These are phyloP conservation scores for Termitomyces sp. DNA, from an alignment of 768 basidiomycete genomes.

Conservation along the genomic window DNA sequence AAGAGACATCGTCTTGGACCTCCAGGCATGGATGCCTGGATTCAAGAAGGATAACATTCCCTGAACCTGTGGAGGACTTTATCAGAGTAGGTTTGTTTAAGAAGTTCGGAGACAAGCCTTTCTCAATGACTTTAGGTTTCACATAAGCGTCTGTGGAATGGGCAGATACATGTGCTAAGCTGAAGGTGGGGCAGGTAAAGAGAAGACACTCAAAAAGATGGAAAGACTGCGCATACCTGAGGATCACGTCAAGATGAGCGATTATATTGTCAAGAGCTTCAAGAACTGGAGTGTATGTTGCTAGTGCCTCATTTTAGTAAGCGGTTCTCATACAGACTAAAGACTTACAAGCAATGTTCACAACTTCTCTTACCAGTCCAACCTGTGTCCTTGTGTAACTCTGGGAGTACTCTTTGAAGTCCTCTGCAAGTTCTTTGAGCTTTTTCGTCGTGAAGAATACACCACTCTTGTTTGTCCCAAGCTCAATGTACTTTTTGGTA, in stretches of 20 bases:
- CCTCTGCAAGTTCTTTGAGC: slow-evolving; percentile 67
- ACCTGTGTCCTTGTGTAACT: slow-evolving; percentile 74
- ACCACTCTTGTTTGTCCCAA: slow-evolving; percentile 81
- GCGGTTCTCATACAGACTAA: slow-evolving; percentile 20
- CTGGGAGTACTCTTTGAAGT: slow-evolving; percentile 62
- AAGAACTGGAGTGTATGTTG: slow-evolving; percentile 86
- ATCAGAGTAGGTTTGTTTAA: slow-evolving; percentile 1
- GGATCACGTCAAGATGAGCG: slow-evolving; percentile 87
- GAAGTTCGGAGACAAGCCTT: slow-evolving; percentile 35
- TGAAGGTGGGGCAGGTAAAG: slow-evolving; percentile 22
- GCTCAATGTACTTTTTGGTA: slow-evolving; percentile 70
- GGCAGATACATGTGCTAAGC: slow-evolving; percentile 88
- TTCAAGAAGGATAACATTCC: slow-evolving; percentile 74
- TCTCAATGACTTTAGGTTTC: slow-evolving; percentile 75
- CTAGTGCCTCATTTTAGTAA: slow-evolving; percentile 32
- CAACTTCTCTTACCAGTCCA: slow-evolving; percentile 85
- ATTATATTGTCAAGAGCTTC: slow-evolving; percentile 79
- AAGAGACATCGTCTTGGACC: slow-evolving; percentile 91
- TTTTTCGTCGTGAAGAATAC: slow-evolving; percentile 81
- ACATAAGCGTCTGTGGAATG: slow-evolving; percentile 86
- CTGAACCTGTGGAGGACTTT: slow-evolving; percentile 49
- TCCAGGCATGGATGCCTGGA: slow-evolving; percentile 96
- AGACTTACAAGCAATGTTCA: slow-evolving; percentile 79
- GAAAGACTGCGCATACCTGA: slow-evolving; percentile 51
- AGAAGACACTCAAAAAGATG: not conserved